These are phyloP conservation scores for Ceratocystis cacaofunesta DNA, from an alignment of 2,329 filamentous ascomycete genomes.

Conservation along the genomic window DNA sequence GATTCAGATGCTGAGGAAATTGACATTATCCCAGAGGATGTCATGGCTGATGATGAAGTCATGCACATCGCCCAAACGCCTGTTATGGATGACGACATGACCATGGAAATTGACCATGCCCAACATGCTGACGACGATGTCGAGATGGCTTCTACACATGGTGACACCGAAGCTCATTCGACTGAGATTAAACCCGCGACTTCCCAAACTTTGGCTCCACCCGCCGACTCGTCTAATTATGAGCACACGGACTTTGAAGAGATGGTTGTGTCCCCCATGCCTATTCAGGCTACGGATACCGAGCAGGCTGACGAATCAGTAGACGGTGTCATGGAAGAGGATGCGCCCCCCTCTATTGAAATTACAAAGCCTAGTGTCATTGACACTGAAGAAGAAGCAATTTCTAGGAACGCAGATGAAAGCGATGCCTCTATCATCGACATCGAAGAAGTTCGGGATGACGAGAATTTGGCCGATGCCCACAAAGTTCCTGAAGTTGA, in stretches of 20 bases:
- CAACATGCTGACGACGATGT: neutral
- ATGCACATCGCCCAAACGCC: neutral
- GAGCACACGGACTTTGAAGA: neutral
- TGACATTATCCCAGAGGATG: slow-evolving; percentile 6
- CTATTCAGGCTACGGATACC: neutral
- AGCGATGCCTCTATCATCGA: neutral
- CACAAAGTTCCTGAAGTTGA: slow-evolving; percentile 4
- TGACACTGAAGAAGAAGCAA: neutral
- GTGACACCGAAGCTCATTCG: neutral
- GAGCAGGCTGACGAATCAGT: neutral
- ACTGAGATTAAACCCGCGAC: neutral
- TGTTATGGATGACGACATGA: neutral
- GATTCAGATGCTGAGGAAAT: neutral
- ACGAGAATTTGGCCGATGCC: neutral
- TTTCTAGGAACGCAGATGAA: neutral
- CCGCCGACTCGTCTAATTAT: neutral
- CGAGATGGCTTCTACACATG: neutral
- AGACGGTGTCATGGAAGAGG: neutral
- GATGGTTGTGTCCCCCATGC: slow-evolving; percentile 1
- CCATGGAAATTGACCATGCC: neutral
- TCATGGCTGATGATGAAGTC: slow-evolving; percentile 14
- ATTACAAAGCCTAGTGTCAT: neutral
- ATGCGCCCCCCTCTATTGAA: neutral
- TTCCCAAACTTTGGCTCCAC: neutral
- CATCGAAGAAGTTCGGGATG: neutral